Evolutionary conservation across 306 rosid genomes (phyloP), one percentile per base, ranked within the genome.

Genomic region (Rosa multiflora): DNA sequence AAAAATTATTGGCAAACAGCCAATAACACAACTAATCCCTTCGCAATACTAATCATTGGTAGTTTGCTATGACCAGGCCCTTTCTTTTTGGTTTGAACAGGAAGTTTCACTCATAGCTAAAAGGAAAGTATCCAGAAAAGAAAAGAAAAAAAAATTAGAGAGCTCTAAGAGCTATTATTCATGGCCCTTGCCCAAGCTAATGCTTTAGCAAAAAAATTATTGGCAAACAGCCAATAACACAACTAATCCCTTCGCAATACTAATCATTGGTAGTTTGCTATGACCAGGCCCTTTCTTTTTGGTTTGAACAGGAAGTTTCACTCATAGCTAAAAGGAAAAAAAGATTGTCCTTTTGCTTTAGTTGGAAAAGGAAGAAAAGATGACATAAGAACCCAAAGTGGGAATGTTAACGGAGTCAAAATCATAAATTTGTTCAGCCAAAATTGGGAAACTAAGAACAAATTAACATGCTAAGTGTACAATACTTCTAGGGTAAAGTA

Each of bases 341-440:
- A 32, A 5, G 0, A 14, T 32, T 13, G 43, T 5, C n/a, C 2
- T 5, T 29, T 29, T 63, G 4, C 26, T 5, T 62, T 26, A 1
- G 70, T 66, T 5, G 69, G 26, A 23, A 43, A 76, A 43, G 59
- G 46, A 63, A 62, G 44, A 44, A 15, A n/a, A 26, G 44, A 46
- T 61, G 70, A 75, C 18, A 17, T 29, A 20, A 59, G 43, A 75
- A 74, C 69, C 42, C 14, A 37, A 40, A 74, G 68, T 56, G 68
- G 64, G 67, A 56, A 59, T 4, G 79, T 75, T 70, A 42, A 5
- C 8, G n/a, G 55, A 75, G 51, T 40, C 13, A 5, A 62, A 8
- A 62, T 3, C 32, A 76, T 10, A 46, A 62, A 29, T 29, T 46
- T 21, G 10, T 61, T 20, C 23, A 40, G 66, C n/a, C 29, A 18